Conservation (phyloP, 2,329 filamentous ascomycete species). For the Fusarium floridanum region DNA sequence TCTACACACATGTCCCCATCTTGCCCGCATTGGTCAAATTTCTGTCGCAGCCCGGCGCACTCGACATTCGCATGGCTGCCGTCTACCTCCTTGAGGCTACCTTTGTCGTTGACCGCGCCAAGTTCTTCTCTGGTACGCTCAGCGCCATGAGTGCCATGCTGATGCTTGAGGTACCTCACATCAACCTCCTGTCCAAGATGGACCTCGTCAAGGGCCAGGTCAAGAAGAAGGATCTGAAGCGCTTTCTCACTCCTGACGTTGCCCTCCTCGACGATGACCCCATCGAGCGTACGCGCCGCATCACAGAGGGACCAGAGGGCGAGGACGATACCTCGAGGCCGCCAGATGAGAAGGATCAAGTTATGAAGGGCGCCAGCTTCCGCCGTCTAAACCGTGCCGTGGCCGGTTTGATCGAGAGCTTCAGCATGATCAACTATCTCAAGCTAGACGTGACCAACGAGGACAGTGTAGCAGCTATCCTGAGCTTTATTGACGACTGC, state of each 20-base stretch:
- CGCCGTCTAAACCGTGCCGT: slow-evolving; percentile 88
- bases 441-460: slow-evolving; percentile 91
- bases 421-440: slow-evolving; percentile 97
- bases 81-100: slow-evolving; percentile 95
- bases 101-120: slow-evolving; percentile 94
- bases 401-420: slow-evolving; percentile 92
- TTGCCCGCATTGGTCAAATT: slow-evolving; percentile 86
- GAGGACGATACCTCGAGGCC: slow-evolving; percentile 69
- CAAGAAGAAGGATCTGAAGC: slow-evolving; percentile 86
- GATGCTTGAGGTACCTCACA: slow-evolving; percentile 95
- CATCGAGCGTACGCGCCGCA: slow-evolving; percentile 60
- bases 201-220: slow-evolving; percentile 93
- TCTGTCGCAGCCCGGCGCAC: slow-evolving; percentile 80
- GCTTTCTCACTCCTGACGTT: slow-evolving; percentile 89
- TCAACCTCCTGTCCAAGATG: slow-evolving; percentile 98
- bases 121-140: slow-evolving; percentile 96
- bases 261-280: slow-evolving; percentile 86
- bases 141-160: slow-evolving; percentile 99
- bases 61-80: slow-evolving; percentile 93
- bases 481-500: slow-evolving; percentile 94
- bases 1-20: slow-evolving; percentile 97
- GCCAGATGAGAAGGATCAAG: slow-evolving; percentile 72
- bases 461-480: slow-evolving; percentile 85
- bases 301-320: slow-evolving; percentile 55
- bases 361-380: slow-evolving; percentile 88